Percentiles rank a stretch among this genome's conserved stretches.
phyloP scores from a whole-genome alignment of 176 grass and related monocot species.

The Rhynchospora pubera region DNA sequence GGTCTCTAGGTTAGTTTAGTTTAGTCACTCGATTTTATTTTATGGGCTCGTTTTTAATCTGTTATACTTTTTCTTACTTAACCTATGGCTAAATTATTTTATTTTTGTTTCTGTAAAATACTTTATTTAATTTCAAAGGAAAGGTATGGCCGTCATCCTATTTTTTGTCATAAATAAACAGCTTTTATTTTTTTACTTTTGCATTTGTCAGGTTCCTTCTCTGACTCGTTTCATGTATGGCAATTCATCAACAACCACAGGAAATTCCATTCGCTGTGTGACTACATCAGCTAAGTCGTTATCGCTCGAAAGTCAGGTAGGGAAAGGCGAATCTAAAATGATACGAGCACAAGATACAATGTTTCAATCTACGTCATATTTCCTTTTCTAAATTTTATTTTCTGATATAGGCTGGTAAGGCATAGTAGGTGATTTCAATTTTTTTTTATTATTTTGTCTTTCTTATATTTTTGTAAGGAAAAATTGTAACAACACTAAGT shows the following conservation, averaged over 20 bases:
- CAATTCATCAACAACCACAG: not conserved
- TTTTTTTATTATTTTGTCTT: not conserved
- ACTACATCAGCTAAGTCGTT: not conserved
- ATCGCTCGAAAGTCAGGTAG: slow-evolving; percentile 14
- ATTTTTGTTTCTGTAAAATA: no score
- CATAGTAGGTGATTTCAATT: not conserved
- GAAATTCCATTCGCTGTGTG: not conserved
- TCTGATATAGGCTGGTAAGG: not conserved
- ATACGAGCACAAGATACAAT: not conserved
- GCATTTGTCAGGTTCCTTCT: not conserved
- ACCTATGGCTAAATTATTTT: no score
- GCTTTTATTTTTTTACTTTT: no score
- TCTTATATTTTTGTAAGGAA: no score
- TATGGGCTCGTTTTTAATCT: no score
- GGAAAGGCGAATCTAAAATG: slow-evolving; percentile 12
- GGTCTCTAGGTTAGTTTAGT: no score
- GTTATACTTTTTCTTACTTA: no score
- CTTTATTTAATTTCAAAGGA: no score
- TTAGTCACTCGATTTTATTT: no score
- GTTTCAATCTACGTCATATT: not conserved
- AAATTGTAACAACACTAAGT: no score
- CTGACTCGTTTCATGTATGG: not conserved
- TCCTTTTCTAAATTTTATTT: not conserved
- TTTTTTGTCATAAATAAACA: no score
- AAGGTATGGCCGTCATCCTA: no score